These are phyloP conservation scores for Fusarium buxicola DNA, from an alignment of 2,329 filamentous ascomycete genomes.

Conservation along the genomic window DNA sequence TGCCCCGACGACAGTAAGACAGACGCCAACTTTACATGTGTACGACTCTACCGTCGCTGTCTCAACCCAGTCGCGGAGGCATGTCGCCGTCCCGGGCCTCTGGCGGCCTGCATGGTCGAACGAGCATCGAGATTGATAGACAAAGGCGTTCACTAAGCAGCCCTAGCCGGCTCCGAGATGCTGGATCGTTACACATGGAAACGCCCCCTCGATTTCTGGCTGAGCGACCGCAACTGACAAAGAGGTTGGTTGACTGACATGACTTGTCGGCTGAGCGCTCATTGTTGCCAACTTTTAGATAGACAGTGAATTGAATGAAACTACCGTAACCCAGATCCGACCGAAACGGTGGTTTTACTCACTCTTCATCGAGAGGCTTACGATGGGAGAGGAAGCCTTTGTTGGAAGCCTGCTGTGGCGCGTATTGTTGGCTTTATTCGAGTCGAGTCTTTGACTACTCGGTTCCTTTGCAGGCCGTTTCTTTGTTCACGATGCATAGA, in stretches of 20 bases:
- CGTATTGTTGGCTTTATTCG: conserved; percentile 10
- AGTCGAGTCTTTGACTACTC: conserved; percentile 18
- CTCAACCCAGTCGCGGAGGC: conserved; percentile 39
- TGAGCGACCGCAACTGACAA: conserved; percentile 19
- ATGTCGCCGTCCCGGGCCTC: conserved; percentile 30
- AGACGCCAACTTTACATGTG: conserved; percentile 12
- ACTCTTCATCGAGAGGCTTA: conserved; percentile 18
- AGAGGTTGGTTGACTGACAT: conserved; percentile 10
- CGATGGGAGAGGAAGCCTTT: conserved; percentile 13
- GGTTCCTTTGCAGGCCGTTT: conserved; percentile 26
- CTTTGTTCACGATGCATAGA: conserved; percentile 19
- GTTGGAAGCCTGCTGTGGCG: conserved; percentile 21
- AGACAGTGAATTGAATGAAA: conserved; percentile 19
- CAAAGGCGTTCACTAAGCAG: conserved; percentile 28
- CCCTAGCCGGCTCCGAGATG: conserved; percentile 18
- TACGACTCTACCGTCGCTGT: conserved; percentile 37
- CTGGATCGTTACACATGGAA: conserved; percentile 18
- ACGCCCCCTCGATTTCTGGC: conserved; percentile 22
- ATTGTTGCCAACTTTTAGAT: conserved; percentile 11
- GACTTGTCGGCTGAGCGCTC: conserved; percentile 14
- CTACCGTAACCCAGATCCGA: conserved; percentile 15
- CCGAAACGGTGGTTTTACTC: conserved; percentile 16
- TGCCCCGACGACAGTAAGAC: conserved; percentile 13
- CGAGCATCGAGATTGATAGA: conserved; percentile 32
- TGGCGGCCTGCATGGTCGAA: conserved; percentile 16